Conservation (phyloP, 1,284 basidiomycete species). For the Retiboletus fuscus region DNA sequence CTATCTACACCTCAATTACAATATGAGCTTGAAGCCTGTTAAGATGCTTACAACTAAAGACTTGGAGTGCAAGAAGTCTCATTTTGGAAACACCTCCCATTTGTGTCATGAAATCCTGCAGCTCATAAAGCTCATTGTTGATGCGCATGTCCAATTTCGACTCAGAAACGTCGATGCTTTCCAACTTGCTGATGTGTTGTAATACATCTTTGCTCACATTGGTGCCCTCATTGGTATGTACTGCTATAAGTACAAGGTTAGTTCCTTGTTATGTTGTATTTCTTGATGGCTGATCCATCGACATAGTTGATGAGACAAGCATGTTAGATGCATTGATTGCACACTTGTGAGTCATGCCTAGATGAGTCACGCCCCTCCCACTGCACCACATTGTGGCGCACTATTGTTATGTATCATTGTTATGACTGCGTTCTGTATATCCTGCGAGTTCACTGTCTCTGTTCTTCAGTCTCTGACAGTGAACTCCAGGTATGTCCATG, state of each 20-base stretch:
- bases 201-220: constrained; percentile 98
- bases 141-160: constrained; percentile 98
- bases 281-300: constrained; percentile 17
- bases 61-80: constrained; percentile 99
- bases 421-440: too few species aligned
- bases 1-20: constrained; percentile 93
- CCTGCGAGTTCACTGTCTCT: too few species aligned
- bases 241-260: constrained; percentile 96
- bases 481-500: too few species aligned
- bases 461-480: too few species aligned
- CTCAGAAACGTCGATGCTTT: constrained; percentile 99
- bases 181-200: constrained; percentile 97
- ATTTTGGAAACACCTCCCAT: constrained; percentile 99
- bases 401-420: too few species aligned
- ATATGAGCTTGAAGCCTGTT: constrained; percentile 97
- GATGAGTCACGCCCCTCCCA: too few species aligned
- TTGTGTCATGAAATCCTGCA: constrained; percentile 97
- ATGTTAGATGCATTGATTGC: too few species aligned
- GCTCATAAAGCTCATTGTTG: constrained; percentile 97
- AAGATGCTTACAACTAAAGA: constrained; percentile 99
- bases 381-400: too few species aligned
- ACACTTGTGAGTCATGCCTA: too few species aligned
- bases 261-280: constrained; percentile 36
- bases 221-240: constrained; percentile 99
- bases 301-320: constrained; percentile 96